Evolutionary conservation across 129 eudicot species (phyloP).

Genomic region (Rutidosis leptorrhynchoides): DNA sequence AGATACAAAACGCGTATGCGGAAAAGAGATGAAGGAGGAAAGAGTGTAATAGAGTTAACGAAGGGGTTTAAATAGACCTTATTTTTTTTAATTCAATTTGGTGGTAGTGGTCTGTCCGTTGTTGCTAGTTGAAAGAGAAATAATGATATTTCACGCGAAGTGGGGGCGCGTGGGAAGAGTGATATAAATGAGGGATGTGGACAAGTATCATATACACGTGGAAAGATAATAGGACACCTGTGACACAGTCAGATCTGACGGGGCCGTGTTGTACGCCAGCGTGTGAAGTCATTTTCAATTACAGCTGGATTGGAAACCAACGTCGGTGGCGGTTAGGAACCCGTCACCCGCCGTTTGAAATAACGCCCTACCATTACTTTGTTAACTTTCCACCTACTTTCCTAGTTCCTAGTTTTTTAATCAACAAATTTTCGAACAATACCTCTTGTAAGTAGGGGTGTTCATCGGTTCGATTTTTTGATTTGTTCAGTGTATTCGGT

Average conservation of each 20-base stretch:
- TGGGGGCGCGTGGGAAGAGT: slow-evolving; percentile 8
- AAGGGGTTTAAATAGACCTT: slow-evolving; percentile 36
- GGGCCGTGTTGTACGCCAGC: slow-evolving; percentile 45
- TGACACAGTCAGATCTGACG: slow-evolving; percentile 56
- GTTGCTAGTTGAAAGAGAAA: slow-evolving; percentile 6
- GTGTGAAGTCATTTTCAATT: slow-evolving; percentile 44
- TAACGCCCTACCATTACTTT: slow-evolving; percentile 14
- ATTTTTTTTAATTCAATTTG: background rate
- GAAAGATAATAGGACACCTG: slow-evolving; percentile 38
- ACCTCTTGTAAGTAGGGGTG: too few species aligned
- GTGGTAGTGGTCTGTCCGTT: slow-evolving; percentile 8
- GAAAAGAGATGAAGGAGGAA: slow-evolving; percentile 25
- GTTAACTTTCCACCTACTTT: slow-evolving; percentile 17
- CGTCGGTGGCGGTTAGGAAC: slow-evolving; percentile 50
- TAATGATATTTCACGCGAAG: slow-evolving; percentile 31
- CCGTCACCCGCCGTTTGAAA: slow-evolving; percentile 12
- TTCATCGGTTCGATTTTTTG: too few species aligned
- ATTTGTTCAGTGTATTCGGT: too few species aligned
- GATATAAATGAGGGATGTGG: background rate
- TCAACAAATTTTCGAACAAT: too few species aligned
- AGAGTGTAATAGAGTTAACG: slow-evolving; percentile 13
- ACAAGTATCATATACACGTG: slow-evolving; percentile 52
- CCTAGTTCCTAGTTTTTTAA: background rate
- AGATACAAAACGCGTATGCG: slow-evolving; percentile 26
- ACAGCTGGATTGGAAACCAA: slow-evolving; percentile 39